Evolutionary conservation across 768 basidiomycete species (phyloP), one percentile per base, ranked within the genome.

Genomic region (Russula sp.): DNA sequence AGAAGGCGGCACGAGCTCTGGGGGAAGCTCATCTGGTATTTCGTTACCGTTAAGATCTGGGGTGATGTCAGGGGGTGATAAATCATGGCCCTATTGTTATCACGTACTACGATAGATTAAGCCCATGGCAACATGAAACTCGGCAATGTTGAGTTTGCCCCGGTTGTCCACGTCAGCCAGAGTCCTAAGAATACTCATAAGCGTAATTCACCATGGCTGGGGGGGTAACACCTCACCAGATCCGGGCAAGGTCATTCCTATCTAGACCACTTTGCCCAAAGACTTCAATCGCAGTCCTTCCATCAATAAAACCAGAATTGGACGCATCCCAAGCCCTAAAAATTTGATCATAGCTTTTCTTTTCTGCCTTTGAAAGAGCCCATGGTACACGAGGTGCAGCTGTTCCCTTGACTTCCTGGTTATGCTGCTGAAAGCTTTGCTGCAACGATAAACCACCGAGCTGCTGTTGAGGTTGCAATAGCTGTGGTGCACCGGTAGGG

Each of bases 51-150:
- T 97, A 25, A 99, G 79, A 47, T 84, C 95, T 98, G 14, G 0
- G 46, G 49, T 34, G 5, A 39, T 6, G 49, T 66, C 20, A 60
- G 53, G 7, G 9, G 34, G 22, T 16, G 46, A 5, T 18, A 42
- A 43, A 50, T 14, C 14, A n/a, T 14, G 10, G 35, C 13, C 14
- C 5, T 35, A 46, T 39, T 7, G 29, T 59, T 32, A 22, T 64
- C 32, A 83, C 90, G 68, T 76, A 98, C 96, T 82, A 70, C 97
- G 86, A 75, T 94, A 98, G 69, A 99, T 98, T 58, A 98, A 78
- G 56, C 91, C 93, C 96, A 99, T 99, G 0, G 97, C 97, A 61
- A 98, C 90, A 71, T 98, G 93, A 72, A 99, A 99, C 72, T 98
- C 97, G 14, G 91, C 88, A 32, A 96, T 77, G 67, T 97, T 98